Evolutionary conservation across 495 filamentous ascomycete species (phyloP).

Genomic region (Penicillium fimorum): DNA sequence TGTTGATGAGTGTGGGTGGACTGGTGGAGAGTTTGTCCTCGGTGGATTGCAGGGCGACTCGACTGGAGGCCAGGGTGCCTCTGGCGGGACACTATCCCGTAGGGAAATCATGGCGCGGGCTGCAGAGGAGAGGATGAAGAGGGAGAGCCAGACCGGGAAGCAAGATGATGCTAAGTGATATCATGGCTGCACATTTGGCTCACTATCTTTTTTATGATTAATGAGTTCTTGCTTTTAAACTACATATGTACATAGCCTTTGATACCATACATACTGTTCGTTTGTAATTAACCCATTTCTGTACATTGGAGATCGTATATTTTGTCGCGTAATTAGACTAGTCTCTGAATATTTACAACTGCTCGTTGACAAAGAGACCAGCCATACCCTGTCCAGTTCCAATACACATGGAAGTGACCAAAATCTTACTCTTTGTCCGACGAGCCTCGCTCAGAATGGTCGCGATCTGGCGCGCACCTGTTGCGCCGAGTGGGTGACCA

Average conservation of each 20-base stretch:
- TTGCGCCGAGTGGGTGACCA: constrained; percentile 79
- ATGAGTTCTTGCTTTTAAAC: constrained; percentile 4
- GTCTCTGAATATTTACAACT: constrained; percentile 39
- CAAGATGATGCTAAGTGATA: constrained; percentile 26
- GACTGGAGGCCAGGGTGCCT: constrained; percentile 19
- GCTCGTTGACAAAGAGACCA: constrained; percentile 79
- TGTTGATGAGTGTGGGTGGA: constrained; percentile 81
- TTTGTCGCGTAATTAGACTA: background rate
- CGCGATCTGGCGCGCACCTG: constrained; percentile 76
- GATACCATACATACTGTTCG: constrained; percentile 5
- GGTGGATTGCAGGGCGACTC: constrained; percentile 51
- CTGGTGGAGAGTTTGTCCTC: constrained; percentile 81
- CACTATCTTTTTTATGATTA: constrained; percentile 1
- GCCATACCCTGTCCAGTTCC: constrained; percentile 85
- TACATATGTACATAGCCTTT: background rate
- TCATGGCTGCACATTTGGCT: background rate
- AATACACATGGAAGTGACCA: constrained; percentile 87
- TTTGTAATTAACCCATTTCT: background rate
- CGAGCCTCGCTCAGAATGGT: constrained; percentile 81
- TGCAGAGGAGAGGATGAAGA: constrained; percentile 69
- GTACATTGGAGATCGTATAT: constrained; percentile 2
- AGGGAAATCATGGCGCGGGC: constrained; percentile 74
- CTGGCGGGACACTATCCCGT: constrained; percentile 43
- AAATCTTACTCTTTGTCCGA: constrained; percentile 75
- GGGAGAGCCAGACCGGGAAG: constrained; percentile 42